A percentile compares a stretch with the other conserved stretches of the same genome.
Evolutionary conservation across 2,329 filamentous ascomycete genomes (phyloP).

Genomic region (Gliomastix tumulicola): DNA sequence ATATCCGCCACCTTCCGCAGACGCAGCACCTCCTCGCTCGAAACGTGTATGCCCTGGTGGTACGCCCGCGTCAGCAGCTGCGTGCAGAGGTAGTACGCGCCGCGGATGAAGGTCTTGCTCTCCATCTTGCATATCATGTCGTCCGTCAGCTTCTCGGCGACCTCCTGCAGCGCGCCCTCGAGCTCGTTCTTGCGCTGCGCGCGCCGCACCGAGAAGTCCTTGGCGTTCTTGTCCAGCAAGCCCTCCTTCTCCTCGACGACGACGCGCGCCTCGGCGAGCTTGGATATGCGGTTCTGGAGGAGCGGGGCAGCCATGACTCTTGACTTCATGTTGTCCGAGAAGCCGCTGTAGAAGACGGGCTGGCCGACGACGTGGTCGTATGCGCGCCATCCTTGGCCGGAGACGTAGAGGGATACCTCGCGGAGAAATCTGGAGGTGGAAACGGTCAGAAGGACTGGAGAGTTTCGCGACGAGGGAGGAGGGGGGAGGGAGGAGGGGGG

Average conservation of each 20-base stretch:
- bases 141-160: slow-evolving; percentile 81
- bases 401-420: slow-evolving; percentile 88
- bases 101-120: slow-evolving; percentile 83
- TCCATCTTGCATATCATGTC: slow-evolving; percentile 99
- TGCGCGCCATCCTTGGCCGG: slow-evolving; percentile 88
- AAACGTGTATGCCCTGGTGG: slow-evolving; percentile 95
- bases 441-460: background rate
- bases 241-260: slow-evolving; percentile 72
- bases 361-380: slow-evolving; percentile 90
- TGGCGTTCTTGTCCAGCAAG: slow-evolving; percentile 49
- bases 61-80: slow-evolving; percentile 90
- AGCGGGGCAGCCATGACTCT: slow-evolving; percentile 70
- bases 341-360: slow-evolving; percentile 87
- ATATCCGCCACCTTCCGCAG: slow-evolving; percentile 75
- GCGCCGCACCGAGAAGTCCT: slow-evolving; percentile 42
- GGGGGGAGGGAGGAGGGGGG: no score
- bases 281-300: slow-evolving; percentile 64
- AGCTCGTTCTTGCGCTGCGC: slow-evolving; percentile 55
- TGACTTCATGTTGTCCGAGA: slow-evolving; percentile 81
- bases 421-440: slow-evolving; percentile 64
- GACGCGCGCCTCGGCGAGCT: slow-evolving; percentile 70
- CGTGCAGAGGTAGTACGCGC: slow-evolving; percentile 83
- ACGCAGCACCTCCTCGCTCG: slow-evolving; percentile 83
- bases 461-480: no score
- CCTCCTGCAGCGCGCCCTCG: slow-evolving; percentile 66